These are phyloP conservation scores for Casuarina glauca DNA, from an alignment of 306 rosid genomes.

Conservation along the genomic window DNA sequence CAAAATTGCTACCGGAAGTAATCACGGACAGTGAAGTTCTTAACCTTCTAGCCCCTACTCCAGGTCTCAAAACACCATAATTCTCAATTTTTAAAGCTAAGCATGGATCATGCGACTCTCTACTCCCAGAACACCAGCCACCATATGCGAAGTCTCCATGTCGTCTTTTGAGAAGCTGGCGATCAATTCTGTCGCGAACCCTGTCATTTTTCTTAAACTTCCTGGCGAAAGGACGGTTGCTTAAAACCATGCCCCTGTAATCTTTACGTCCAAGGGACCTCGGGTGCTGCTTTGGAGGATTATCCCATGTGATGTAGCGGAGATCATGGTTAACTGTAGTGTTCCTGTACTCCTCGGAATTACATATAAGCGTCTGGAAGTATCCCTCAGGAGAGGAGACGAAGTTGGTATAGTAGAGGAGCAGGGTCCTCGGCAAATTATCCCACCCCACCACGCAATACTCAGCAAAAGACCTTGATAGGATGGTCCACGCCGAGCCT, in stretches of 20 bases:
- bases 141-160: slow-evolving; percentile 51
- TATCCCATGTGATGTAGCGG: slow-evolving; percentile 89
- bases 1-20: slow-evolving; percentile 41
- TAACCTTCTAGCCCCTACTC: slow-evolving; percentile 68
- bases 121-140: slow-evolving; percentile 71
- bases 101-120: slow-evolving; percentile 33
- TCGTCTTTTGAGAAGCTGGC: slow-evolving; percentile 59
- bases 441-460: slow-evolving; percentile 90
- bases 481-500: slow-evolving; percentile 96
- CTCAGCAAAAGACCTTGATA: slow-evolving; percentile 86
- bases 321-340: slow-evolving; percentile 83
- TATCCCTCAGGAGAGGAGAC: slow-evolving; percentile 94
- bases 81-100: slow-evolving; percentile 45
- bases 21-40: slow-evolving; percentile 48
- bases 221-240: slow-evolving; percentile 82
- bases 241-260: slow-evolving; percentile 53
- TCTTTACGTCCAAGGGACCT: slow-evolving; percentile 67
- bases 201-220: slow-evolving; percentile 70
- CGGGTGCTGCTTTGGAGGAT: slow-evolving; percentile 92
- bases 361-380: slow-evolving; percentile 86
- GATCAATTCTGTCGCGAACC: slow-evolving; percentile 70
- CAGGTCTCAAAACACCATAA: slow-evolving; percentile 64
- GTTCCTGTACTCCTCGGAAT: slow-evolving; percentile 65
- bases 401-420: slow-evolving; percentile 88
- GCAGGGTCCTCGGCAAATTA: slow-evolving; percentile 86